Conservation (phyloP, 192 early-diverging fungal genomes). For the Rhizophagus sp. region DNA sequence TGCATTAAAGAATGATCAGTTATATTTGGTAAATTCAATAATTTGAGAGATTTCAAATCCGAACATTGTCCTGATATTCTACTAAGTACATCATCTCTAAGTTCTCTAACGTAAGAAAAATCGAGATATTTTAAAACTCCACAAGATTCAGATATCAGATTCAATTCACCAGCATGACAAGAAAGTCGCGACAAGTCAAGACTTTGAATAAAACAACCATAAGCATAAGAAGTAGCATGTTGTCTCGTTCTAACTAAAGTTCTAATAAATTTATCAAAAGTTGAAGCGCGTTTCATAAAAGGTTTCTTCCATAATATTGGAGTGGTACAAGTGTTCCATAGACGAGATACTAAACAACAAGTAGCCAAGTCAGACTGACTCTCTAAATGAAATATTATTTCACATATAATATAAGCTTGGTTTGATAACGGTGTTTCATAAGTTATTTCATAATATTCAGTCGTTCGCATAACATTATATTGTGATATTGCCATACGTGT, state of each 20-base stretch:
- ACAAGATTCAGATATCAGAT: constrained; percentile 26
- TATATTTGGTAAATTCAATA: constrained; percentile 27
- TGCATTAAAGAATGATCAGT: constrained; percentile 6
- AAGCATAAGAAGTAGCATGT: constrained; percentile 2
- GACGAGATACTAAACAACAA: constrained; percentile 25
- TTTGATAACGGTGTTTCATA: constrained; percentile 20
- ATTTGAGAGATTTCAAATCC: constrained; percentile 23
- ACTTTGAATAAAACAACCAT: constrained; percentile 27
- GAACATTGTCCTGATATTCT: constrained; percentile 19
- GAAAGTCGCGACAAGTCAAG: constrained; percentile 18
- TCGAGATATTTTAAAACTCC: constrained; percentile 20
- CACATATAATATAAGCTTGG: constrained; percentile 24
- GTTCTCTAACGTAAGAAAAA: constrained; percentile 18
- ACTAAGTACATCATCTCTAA: not conserved
- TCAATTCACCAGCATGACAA: not conserved
- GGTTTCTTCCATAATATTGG: constrained; percentile 13
- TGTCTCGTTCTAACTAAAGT: constrained; percentile 18
- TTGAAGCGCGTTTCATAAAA: constrained; percentile 15
- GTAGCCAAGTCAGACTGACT: not conserved
- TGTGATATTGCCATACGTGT: not conserved
- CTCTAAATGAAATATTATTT: constrained; percentile 22
- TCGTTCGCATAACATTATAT: not conserved
- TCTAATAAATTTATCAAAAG: constrained; percentile 26
- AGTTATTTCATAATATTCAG: not conserved
- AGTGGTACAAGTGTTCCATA: constrained; percentile 28